Conservation (phyloP, 805 yeast genomes). For the Wickerhamiella spandovensis region DNA sequence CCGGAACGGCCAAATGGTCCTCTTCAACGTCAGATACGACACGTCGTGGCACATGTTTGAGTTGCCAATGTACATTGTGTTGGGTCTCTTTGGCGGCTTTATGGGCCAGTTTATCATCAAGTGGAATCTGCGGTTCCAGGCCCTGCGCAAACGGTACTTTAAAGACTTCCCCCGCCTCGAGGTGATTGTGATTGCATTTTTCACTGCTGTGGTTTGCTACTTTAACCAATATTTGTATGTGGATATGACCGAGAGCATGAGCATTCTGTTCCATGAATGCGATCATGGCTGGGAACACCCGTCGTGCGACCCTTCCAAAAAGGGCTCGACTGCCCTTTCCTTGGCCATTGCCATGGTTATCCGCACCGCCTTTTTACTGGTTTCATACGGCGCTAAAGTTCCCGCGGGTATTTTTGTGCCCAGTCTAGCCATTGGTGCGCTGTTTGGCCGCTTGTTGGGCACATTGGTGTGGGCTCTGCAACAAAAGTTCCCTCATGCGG, state of each 20-base stretch:
- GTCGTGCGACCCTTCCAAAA: conserved; percentile 19
- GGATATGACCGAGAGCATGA: conserved; percentile 97
- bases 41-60: conserved; percentile 79
- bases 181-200: conserved; percentile 47
- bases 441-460: conserved; percentile 82
- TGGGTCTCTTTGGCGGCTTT: conserved; percentile 86
- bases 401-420: conserved; percentile 97
- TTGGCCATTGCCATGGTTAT: conserved; percentile 57
- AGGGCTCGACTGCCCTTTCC: conserved; percentile 32
- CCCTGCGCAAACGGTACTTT: conserved; percentile 62
- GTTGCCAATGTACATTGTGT: conserved; percentile 52
- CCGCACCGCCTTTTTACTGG: conserved; percentile 56
- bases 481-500: conserved; percentile 27
- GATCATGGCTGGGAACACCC: conserved; percentile 31
- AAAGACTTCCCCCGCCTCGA: conserved; percentile 51
- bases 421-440: conserved; percentile 93
- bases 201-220: conserved; percentile 69
- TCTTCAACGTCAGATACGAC: conserved; percentile 84
- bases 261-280: conserved; percentile 76
- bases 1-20: conserved; percentile 84
- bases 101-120: conserved; percentile 71
- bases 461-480: conserved; percentile 45
- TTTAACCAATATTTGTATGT: conserved; percentile 66
- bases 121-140: conserved; percentile 61
- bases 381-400: conserved; percentile 76